Evolutionary conservation across 192 early-diverging fungal species (phyloP), one percentile per base, ranked within the genome.

Genomic region (Dissophora globulifera): DNA sequence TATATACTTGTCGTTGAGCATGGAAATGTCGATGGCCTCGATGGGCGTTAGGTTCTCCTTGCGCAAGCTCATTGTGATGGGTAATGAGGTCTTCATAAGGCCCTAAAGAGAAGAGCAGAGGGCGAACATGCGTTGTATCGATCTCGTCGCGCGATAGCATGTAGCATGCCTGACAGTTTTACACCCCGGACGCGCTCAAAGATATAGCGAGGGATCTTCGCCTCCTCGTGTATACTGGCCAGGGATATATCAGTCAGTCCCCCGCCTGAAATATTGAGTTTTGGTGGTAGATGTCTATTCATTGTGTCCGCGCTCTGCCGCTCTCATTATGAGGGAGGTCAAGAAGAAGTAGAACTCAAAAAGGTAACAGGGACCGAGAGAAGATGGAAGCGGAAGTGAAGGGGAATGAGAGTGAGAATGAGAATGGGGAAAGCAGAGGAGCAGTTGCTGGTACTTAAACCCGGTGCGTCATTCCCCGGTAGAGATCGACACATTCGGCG

Each of bases 221-320:
- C 52, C 26, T 38, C 40, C 1, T 54, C 52, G 52, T 38, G 52
- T 20, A 54, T 2, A 33, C 33, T 54, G 31, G 32, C 52, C 20
- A 54, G 16, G 52, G 40, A 54, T 5, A 54, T 30, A 15, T 33
- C 52, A 1, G 23, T 33, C 4, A 54, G n/a, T 7, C 52, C 52
- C 7, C 15, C 52, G 17, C 52, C 52, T 10, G 33, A n/a, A 38
- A 54, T 54, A 54, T 38, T 30, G 22, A 54, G 32, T 54, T 38
- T 54, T 54, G 33, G 52, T 7, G 52, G 52, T 23, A 12, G 29
- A 30, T 16, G 46, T 47, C 19, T 47, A 7, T 16, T 20, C 46
- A 47, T 47, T 47, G 19, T 22, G 8, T 47, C n/a, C n/a, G n/a
- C n/a, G n/a, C n/a, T n/a, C n/a, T n/a, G n/a, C n/a, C n/a, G n/a